Evolutionary conservation across 2,329 filamentous ascomycete genomes (phyloP), one percentile per base, ranked within the genome.

Genomic region (Diatrype stigma): DNA sequence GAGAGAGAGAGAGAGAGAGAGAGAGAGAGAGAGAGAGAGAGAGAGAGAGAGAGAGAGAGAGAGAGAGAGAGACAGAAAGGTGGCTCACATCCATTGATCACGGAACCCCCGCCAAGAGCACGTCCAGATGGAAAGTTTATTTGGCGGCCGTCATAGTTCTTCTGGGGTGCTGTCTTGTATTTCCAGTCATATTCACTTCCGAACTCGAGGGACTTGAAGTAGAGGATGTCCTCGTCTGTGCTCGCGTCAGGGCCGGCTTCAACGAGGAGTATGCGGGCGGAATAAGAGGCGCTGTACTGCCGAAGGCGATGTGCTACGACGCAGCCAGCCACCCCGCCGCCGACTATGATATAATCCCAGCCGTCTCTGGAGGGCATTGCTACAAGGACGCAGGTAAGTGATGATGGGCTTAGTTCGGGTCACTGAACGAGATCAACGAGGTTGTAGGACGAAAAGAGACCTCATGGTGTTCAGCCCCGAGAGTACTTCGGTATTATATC

Each of bases 131-230:
- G 50, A n/a, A 58, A 38, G 37, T 56, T 35, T 12, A 63, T 49
- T 32, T 51, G 19, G 17, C 56, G 51, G 12, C 55, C 57, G 21
- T 56, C 46, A 14, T 46, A 48, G 28, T 53, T 26, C 16, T 46
- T 53, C 38, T 61, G 59, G 2, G 55, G 55, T 6, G 47, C 53
- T 14, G 53, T 52, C 42, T 59, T 57, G 44, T 63, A 58, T 1
- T 42, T 45, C 56, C 55, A 63, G n/a, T 63, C 56, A 34, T 54
- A 59, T 34, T 61, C 28, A 4, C 56, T 58, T 11, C 58, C 58
- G 48, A 61, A 58, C 11, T 58, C 52, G 17, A 59, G 45, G 2
- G 59, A 53, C 16, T 45, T 53, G 32, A 51, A 56, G 6, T 56
- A 37, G 12, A 63, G 53, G 14, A 61, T 61, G 10, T 60, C 57